A percentile compares a stretch with the other conserved stretches of the same genome.
Conservation (phyloP, 257 asterid species). For the Leptodermis oblonga region DNA sequence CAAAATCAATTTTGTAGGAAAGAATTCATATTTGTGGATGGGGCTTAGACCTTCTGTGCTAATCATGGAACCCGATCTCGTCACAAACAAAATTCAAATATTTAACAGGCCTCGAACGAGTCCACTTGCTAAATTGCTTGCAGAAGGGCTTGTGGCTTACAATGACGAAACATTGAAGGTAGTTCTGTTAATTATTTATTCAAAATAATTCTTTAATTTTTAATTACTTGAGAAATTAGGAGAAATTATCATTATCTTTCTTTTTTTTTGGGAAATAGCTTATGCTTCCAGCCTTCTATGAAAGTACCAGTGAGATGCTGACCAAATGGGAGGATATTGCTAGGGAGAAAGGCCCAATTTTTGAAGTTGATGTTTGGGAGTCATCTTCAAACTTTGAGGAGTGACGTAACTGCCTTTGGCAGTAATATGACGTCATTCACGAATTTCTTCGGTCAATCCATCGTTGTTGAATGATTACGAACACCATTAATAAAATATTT, state of each 20-base stretch:
- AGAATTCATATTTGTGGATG: slow-evolving; percentile 7
- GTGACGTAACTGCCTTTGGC: slow-evolving; percentile 23
- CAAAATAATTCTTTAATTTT: too few relatives aligned
- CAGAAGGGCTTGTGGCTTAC: background rate
- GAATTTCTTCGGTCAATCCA: too few relatives aligned
- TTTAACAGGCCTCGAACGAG: background rate
- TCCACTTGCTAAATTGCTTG: background rate
- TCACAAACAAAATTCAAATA: background rate
- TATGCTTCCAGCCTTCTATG: slow-evolving; percentile 6
- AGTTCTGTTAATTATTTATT: too few relatives aligned
- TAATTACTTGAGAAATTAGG: too few relatives aligned
- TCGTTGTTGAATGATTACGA: too few relatives aligned
- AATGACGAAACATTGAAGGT: slow-evolving; percentile 11
- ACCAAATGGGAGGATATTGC: slow-evolving; percentile 16
- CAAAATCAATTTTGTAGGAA: too few relatives aligned
- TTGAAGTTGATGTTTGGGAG: slow-evolving; percentile 20
- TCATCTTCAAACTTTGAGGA: slow-evolving; percentile 11
- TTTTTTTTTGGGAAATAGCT: background rate
- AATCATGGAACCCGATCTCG: slow-evolving; percentile 6
- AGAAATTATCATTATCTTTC: too few relatives aligned
- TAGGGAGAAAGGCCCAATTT: background rate
- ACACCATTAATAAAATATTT: too few relatives aligned
- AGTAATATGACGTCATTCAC: too few relatives aligned
- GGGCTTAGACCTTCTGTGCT: background rate
- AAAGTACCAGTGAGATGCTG: slow-evolving; percentile 7